Evolutionary conservation across 805 yeast genomes (phyloP).

Genomic region (Zygosaccharomyces rouxii): DNA sequence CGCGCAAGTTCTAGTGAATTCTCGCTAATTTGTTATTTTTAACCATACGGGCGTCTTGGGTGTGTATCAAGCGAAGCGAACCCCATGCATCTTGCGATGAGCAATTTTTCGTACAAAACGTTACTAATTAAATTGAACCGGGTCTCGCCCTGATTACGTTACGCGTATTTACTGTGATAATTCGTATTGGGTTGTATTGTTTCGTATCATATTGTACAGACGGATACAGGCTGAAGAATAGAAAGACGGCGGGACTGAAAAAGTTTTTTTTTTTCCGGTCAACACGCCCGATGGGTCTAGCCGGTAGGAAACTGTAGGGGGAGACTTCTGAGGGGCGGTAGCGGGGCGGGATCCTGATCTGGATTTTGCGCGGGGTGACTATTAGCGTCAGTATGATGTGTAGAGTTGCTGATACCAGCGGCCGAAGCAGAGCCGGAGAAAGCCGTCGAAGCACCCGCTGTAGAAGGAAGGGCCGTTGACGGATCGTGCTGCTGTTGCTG

Average conservation of each 20-base stretch:
- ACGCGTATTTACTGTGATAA: no score
- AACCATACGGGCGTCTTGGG: background rate
- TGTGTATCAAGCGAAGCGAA: background rate
- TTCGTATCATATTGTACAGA: background rate
- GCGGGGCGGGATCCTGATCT: constrained; percentile 11
- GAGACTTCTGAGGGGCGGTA: constrained; percentile 34
- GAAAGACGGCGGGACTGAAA: background rate
- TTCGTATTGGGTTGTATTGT: no score
- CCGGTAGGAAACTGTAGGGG: constrained; percentile 32
- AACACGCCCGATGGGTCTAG: constrained; percentile 13
- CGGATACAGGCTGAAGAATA: background rate
- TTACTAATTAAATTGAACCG: background rate
- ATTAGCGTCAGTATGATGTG: constrained; percentile 6
- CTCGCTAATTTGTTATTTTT: background rate
- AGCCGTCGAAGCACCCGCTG: constrained; percentile 6
- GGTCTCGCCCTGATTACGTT: background rate
- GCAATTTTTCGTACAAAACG: background rate
- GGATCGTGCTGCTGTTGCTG: constrained; percentile 12
- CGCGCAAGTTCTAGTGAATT: background rate
- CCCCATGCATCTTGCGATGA: background rate
- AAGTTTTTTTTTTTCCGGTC: no score
- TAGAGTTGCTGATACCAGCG: constrained; percentile 7
- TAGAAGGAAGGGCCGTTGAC: constrained; percentile 10
- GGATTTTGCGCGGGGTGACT: background rate
- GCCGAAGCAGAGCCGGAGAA: constrained; percentile 12